Base-by-base conservation (phyloP, 768 basidiomycete genomes). In the Xerocomus potaroensis region DNA sequence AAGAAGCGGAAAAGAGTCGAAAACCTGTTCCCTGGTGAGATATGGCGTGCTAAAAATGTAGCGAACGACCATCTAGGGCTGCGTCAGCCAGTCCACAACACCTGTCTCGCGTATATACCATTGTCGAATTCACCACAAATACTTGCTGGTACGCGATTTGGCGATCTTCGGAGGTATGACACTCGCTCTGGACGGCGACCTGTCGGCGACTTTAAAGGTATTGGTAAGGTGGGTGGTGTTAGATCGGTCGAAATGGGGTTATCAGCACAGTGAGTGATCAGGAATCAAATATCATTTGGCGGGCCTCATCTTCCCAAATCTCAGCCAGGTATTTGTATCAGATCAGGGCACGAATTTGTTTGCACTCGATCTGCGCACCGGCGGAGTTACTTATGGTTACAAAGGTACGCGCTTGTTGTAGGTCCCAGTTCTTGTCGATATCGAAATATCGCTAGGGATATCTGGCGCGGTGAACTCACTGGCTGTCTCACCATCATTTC, bases 11-110 rank as follows among this genome's bases (percentile, higher is more conserved):
- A 85, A 55, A 84, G 83, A 63, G 68, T 66, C 4, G 76, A 80
- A 5, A 64, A 71, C 2, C 57, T 89, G 3, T 77, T 90, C 40
- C 76, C 82, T 0, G 86, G 79, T 0, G 91, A 93, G 69, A 57
- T 84, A 4, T 93, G 91, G 91, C 72, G 90, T 46, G 89, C 89
- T 9, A 86, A 84, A 64, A 92, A 93, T 62, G 85, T 88, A 5
- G 75, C 81, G n/a, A 86, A 91, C 54, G 90, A 93, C 56, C 62
- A 69, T 37, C 73, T 93, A 5, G 78, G 77, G 39, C 75, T 93
- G 14, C 83, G 91, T 12, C 85, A 86, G 54, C 88, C 88, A 0
- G 77, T 92, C 36, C 79, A 84, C 29, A 84, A 88, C 47, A 84
- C 83, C 0, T 76, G 81, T 12, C 69, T 93, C 22, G 66, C 79